Percentiles rank a stretch among this genome's conserved stretches.
Evolutionary conservation across 306 rosid species (phyloP).

Genomic region (Fagus crenata): DNA sequence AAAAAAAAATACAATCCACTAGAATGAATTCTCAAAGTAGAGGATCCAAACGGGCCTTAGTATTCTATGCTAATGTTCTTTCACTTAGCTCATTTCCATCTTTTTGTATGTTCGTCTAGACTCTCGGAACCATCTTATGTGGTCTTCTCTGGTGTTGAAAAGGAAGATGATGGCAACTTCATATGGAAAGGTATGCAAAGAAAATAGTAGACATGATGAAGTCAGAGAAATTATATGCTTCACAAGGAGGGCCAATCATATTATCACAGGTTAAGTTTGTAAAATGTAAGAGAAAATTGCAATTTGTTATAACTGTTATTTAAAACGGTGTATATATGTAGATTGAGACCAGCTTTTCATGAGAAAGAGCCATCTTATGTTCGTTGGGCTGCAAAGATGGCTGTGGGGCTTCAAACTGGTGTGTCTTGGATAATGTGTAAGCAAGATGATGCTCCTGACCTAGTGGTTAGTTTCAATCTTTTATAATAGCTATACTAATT

Average conservation of each 20-base stretch:
- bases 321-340: constrained; percentile 20
- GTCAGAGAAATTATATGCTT: constrained; percentile 65
- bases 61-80: too few relatives aligned
- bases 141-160: too few relatives aligned
- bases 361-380: constrained; percentile 62
- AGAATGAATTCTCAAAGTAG: too few relatives aligned
- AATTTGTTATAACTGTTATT: background rate
- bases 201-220: constrained; percentile 79
- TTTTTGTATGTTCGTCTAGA: too few relatives aligned
- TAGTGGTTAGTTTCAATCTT: constrained; percentile 56
- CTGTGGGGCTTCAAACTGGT: constrained; percentile 73
- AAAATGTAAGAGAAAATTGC: background rate
- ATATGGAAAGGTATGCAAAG: constrained; percentile 68
- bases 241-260: constrained; percentile 93
- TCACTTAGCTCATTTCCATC: too few relatives aligned
- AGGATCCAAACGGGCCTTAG: too few relatives aligned
- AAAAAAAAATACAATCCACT: too few relatives aligned
- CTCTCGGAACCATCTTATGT: too few relatives aligned
- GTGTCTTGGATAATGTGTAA: constrained; percentile 95
- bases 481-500: too few relatives aligned
- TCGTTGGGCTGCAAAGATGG: constrained; percentile 90
- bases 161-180: constrained; percentile 55
- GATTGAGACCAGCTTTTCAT: constrained; percentile 73
- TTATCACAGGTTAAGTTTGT: constrained; percentile 63
- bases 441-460: constrained; percentile 90